Percentiles rank a stretch among this genome's conserved stretches.
Conservation (phyloP, 306 rosid genomes). For the Alnus glutinosa region DNA sequence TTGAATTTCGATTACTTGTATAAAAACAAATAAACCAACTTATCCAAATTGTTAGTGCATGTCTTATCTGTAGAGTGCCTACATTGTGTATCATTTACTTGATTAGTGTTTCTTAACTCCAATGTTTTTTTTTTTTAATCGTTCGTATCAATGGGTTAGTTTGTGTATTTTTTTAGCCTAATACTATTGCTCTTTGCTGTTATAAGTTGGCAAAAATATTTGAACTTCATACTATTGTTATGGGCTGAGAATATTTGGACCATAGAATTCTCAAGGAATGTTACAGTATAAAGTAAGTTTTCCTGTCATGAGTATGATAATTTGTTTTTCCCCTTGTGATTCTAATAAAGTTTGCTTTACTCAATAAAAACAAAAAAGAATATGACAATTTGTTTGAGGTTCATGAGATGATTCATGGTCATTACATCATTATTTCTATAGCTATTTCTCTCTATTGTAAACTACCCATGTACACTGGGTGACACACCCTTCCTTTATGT, state of each 20-base stretch:
- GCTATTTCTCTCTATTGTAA: not conserved
- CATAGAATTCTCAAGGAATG: not conserved
- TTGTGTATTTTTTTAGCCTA: not conserved
- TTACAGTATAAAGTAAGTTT: not conserved
- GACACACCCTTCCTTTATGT: not conserved
- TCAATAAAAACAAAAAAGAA: too few relatives aligned
- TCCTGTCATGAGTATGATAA: too few relatives aligned
- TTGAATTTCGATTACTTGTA: too few relatives aligned
- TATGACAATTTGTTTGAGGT: too few relatives aligned
- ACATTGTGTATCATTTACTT: not conserved
- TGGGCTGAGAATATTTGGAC: not conserved
- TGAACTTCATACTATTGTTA: not conserved
- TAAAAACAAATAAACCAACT: not conserved
- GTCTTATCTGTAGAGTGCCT: not conserved
- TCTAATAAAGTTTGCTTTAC: too few relatives aligned
- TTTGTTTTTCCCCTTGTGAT: too few relatives aligned
- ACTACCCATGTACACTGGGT: too few relatives aligned
- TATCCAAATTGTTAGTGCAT: not conserved
- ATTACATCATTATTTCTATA: not conserved
- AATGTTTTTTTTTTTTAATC: too few relatives aligned
- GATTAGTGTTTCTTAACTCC: not conserved
- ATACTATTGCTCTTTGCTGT: not conserved
- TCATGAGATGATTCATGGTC: too few relatives aligned
- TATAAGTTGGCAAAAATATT: not conserved
- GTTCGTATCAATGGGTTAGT: not conserved